These are phyloP conservation scores for Trametes meyenii DNA, from an alignment of 768 basidiomycete species.

Conservation along the genomic window DNA sequence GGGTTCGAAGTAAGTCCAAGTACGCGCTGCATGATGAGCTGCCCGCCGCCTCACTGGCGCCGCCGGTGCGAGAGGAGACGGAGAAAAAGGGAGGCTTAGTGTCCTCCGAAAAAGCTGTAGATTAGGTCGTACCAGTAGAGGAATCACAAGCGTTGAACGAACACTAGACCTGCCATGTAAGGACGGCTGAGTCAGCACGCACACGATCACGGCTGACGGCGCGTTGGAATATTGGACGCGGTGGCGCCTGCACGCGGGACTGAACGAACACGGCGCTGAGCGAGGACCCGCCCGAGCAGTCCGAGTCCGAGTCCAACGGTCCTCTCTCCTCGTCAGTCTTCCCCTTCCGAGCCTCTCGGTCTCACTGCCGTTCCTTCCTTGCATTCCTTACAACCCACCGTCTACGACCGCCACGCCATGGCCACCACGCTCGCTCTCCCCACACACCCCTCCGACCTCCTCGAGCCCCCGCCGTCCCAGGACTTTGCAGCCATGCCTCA, in stretches of 20 bases:
- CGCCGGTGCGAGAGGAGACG: neutral
- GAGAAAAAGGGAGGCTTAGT: constrained; percentile 1
- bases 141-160: neutral
- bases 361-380: neutral
- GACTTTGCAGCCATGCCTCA: constrained; percentile 27
- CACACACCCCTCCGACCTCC: constrained; percentile 21
- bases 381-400: neutral
- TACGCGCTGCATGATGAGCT: constrained; percentile 19
- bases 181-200: too few relatives aligned
- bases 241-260: too few relatives aligned
- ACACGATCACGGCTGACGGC: too few relatives aligned
- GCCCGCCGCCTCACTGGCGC: neutral
- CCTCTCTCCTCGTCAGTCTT: too few relatives aligned
- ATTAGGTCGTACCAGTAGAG: too few relatives aligned
- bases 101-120: neutral
- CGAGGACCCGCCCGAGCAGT: too few relatives aligned
- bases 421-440: constrained; percentile 32
- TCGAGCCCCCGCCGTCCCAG: constrained; percentile 35
- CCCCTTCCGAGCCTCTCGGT: too few relatives aligned
- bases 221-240: too few relatives aligned
- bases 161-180: too few relatives aligned
- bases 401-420: constrained; percentile 24
- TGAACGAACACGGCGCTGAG: too few relatives aligned
- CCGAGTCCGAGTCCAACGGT: too few relatives aligned
- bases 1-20: constrained; percentile 23